A percentile compares a stretch with the other conserved stretches of the same genome.
phyloP scores from a whole-genome alignment of 169 alveolate genomes.

The Plasmodium berghei region DNA sequence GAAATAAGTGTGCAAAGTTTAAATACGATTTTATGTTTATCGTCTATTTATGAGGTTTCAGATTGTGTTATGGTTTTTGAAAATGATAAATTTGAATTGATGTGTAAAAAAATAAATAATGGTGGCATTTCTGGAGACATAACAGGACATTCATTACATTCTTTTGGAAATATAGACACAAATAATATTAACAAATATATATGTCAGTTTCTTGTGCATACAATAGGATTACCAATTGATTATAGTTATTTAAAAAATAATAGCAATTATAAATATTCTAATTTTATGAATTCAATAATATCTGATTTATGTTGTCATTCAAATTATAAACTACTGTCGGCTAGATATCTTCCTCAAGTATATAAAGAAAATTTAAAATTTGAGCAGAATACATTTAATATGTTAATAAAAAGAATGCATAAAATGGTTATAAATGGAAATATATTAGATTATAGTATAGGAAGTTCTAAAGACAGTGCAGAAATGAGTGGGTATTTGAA shows the following conservation, averaged over 20 bases:
- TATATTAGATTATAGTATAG: conserved; percentile 23
- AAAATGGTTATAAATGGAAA: conserved; percentile 57
- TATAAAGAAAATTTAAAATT: conserved; percentile 55
- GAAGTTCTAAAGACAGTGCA: not conserved
- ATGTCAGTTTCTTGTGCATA: conserved; percentile 29
- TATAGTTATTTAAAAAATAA: not conserved
- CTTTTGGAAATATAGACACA: conserved; percentile 32
- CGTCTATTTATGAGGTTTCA: conserved; percentile 69
- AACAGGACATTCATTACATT: no score
- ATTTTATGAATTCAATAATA: conserved; percentile 47
- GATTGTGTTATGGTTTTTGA: conserved; percentile 51
- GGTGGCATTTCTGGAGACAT: not conserved
- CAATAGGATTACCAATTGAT: conserved; percentile 49
- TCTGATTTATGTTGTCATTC: conserved; percentile 64
- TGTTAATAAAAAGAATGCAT: conserved; percentile 73
- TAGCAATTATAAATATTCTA: conserved; percentile 24
- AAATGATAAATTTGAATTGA: conserved; percentile 56
- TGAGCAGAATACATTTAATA: conserved; percentile 61
- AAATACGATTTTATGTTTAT: conserved; percentile 75
- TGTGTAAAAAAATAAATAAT: conserved; percentile 47
- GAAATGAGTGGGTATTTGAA: not conserved
- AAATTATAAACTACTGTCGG: conserved; percentile 43
- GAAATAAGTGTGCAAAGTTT: conserved; percentile 79
- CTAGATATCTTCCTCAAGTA: conserved; percentile 65
- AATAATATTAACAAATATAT: conserved; percentile 53